phyloP scores from a whole-genome alignment of 768 basidiomycete genomes.

The Tylopilus rubrobrunneus region DNA sequence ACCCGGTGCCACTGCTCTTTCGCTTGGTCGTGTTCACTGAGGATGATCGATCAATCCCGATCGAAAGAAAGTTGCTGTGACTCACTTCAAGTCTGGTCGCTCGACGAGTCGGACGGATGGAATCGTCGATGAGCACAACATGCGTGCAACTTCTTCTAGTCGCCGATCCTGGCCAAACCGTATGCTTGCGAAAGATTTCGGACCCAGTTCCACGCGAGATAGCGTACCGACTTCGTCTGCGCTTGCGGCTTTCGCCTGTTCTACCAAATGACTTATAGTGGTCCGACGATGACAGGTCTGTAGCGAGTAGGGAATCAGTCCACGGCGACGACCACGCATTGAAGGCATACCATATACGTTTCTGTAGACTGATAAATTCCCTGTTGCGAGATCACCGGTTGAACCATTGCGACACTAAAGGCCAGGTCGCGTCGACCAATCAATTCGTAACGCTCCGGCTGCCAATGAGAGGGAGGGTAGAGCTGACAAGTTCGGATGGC shows the following conservation, averaged over 20 bases:
- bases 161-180: conserved; percentile 89
- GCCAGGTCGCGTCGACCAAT: conserved; percentile 31
- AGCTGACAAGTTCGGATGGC: conserved; percentile 81
- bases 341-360: conserved; percentile 27
- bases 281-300: conserved; percentile 51
- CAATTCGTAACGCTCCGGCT: conserved; percentile 35
- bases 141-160: conserved; percentile 85
- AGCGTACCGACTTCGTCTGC: conserved; percentile 53
- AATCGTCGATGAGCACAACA: conserved; percentile 78
- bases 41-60: neutral
- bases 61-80: conserved; percentile 8
- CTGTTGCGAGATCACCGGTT: conserved; percentile 28
- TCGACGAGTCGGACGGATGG: conserved; percentile 64
- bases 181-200: conserved; percentile 73
- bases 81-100: conserved; percentile 67
- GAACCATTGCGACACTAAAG: conserved; percentile 29
- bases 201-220: conserved; percentile 68
- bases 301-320: conserved; percentile 6
- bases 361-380: conserved; percentile 30
- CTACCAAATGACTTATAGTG: conserved; percentile 50
- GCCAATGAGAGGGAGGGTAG: conserved; percentile 73
- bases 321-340: neutral
- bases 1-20: conserved; percentile 84
- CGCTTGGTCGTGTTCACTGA: conserved; percentile 82
- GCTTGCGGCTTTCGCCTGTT: conserved; percentile 47